Conservation (phyloP, 78 protist species). For the Dictyostelium capitatum region DNA sequence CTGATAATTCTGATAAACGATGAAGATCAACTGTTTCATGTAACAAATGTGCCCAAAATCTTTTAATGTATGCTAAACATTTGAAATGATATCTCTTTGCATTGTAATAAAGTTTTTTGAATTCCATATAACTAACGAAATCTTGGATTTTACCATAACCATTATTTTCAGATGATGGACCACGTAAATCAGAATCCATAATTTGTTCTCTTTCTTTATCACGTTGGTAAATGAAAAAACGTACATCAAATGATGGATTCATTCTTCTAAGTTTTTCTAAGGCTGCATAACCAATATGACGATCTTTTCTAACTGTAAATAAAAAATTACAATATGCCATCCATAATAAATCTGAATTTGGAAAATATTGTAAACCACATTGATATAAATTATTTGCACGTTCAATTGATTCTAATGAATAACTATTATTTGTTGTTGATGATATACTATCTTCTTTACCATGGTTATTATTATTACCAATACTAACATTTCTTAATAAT, state of each 20-base stretch:
- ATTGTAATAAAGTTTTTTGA: slow-evolving; percentile 60
- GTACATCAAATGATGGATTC: slow-evolving; percentile 48
- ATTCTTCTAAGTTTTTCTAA: slow-evolving; percentile 61
- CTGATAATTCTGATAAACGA: slow-evolving; percentile 59
- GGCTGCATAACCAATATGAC: slow-evolving; percentile 77
- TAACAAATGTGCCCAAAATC: slow-evolving; percentile 38
- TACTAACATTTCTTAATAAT: neutral
- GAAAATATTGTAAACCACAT: slow-evolving; percentile 76
- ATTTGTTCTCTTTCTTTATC: slow-evolving; percentile 76
- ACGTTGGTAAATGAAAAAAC: slow-evolving; percentile 65
- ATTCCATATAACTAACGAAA: slow-evolving; percentile 72
- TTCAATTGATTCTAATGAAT: neutral
- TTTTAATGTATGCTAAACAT: slow-evolving; percentile 36
- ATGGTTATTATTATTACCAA: neutral
- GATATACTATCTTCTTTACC: too few species aligned
- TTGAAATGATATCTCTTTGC: slow-evolving; percentile 44
- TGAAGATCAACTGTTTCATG: slow-evolving; percentile 70
- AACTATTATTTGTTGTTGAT: neutral
- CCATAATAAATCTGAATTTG: slow-evolving; percentile 54
- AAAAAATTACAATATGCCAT: slow-evolving; percentile 71
- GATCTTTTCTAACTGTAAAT: slow-evolving; percentile 63
- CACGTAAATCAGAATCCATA: slow-evolving; percentile 77
- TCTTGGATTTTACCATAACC: slow-evolving; percentile 53
- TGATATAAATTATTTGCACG: slow-evolving; percentile 59
- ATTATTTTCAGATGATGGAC: neutral